Percentiles rank a stretch among this genome's conserved stretches.
Conservation (phyloP, 805 yeast species). For the Candida succiphila region DNA sequence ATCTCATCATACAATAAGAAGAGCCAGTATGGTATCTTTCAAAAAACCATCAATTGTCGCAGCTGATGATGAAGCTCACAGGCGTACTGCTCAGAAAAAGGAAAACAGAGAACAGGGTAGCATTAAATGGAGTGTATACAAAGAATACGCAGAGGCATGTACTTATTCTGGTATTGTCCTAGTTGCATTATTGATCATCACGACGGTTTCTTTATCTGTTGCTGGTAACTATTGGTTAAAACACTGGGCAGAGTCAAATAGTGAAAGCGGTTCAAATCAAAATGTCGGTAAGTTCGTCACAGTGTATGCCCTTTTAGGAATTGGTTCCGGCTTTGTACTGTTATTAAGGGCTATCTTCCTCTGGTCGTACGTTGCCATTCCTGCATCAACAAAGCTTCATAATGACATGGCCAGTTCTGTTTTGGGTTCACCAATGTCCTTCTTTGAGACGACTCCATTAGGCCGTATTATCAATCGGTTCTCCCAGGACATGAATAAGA, state of each 20-base stretch:
- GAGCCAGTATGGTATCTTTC: conserved; percentile 60
- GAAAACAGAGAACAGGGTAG: conserved; percentile 52
- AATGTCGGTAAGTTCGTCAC: conserved; percentile 37
- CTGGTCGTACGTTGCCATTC: conserved; percentile 41
- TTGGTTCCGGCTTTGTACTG: conserved; percentile 38
- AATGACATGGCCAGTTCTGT: conserved; percentile 45
- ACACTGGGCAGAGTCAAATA: conserved; percentile 54
- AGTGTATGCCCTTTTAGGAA: conserved; percentile 46
- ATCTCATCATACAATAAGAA: conserved; percentile 28
- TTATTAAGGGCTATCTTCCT: conserved; percentile 35
- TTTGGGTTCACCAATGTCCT: conserved; percentile 51
- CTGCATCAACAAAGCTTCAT: conserved; percentile 47
- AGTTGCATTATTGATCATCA: conserved; percentile 23
- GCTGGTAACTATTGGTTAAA: conserved; percentile 56
- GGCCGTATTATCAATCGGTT: conserved; percentile 61
- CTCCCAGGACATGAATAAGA: conserved; percentile 48
- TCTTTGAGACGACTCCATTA: conserved; percentile 60
- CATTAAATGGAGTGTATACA: conserved; percentile 44
- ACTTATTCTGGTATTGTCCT: conserved; percentile 36
- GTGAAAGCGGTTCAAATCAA: conserved; percentile 30
- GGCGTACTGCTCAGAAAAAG: conserved; percentile 33
- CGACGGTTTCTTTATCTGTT: conserved; percentile 20
- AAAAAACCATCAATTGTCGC: conserved; percentile 25
- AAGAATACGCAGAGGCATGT: conserved; percentile 51
- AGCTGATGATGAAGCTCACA: conserved; percentile 17